Base-by-base conservation (phyloP, 2,329 filamentous ascomycete genomes). In the Beauveria sp. region DNA sequence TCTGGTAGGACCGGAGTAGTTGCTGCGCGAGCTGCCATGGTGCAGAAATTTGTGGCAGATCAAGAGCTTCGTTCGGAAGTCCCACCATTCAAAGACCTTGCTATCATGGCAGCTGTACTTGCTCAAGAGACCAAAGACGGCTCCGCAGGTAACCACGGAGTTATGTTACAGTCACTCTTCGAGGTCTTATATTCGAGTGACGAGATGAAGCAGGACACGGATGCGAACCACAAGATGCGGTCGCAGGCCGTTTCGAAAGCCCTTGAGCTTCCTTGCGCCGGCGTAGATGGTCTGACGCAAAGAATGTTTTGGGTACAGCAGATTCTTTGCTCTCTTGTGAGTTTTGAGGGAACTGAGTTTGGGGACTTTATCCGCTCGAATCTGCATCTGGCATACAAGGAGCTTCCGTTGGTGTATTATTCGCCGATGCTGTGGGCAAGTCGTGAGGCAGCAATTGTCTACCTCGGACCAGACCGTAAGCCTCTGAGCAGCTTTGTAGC, bases 281-380 rank as follows among this genome's bases (percentile, higher is more conserved):
- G 45, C 0, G 43, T 56, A 6, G n/a, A 66, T 1, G 68, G 68
- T 0, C 54, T 65, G 12, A 71, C 70, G 0, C 66, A 68, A 50
- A 64, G 66, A 16, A 65, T 67, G 59, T 73, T 73, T 22, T 73
- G 71, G 71, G 66, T 67, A 0, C 69, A 67, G 58, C 65, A 70
- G 38, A 63, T 69, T 0, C 64, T 70, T 10, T 48, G 64, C 2
- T 64, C 42, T 14, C 69, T 57, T 54, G 65, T 18, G 42, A 61
- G 26, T 12, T 12, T 60, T 40, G 3, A 40, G 8, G 0, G 5
- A n/a, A 1, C 7, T 16, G 20, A 14, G 16, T 70, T 73, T 64
- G 66, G 67, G 0, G 64, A 65, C 8, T 71, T 71, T 53, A 55
- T 71, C 0, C 63, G n/a, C 0, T 49, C 18, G 1, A 67, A 63